Base-by-base conservation (phyloP, 2,329 filamentous ascomycete genomes). In the Neofusicoccum laricinum region DNA sequence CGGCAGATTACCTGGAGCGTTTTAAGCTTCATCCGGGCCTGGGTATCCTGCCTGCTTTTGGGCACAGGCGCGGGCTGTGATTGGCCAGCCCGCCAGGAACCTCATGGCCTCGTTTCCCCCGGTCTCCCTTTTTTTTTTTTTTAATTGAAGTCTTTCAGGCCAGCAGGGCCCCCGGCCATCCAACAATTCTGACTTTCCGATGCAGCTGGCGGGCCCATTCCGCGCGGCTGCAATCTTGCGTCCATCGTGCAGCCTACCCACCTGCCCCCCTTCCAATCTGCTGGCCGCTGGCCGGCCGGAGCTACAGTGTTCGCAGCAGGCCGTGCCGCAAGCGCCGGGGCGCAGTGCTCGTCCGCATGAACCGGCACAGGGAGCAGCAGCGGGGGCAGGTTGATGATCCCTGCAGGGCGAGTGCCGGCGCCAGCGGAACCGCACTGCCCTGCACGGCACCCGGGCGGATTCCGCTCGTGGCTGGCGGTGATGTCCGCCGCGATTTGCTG, bases 161-260 rank as follows among this genome's bases (percentile, higher is more conserved):
- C 17, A 15, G 17, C 50, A 41, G 25, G 50, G 36, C 50, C 25
- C 34, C 25, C 34, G 17, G 30, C n/a, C 34, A 4, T 8, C 36
- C 51, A 57, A n/a, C 51, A 57, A 43, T 43, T 58, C 38, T 58
- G n/a, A 43, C 53, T 58, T 58, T 58, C 10, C 14, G 38, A 12
- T 17, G 3, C 8, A 8, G n/a, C 4, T 43, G 38, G 21, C 19
- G 38, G 5, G 30, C n/a, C 45, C n/a, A 6, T 17, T 17, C 53
- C 40, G 5, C 21, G 2, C 4, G 36, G 43, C 7, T 34, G 53
- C 15, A 12, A 43, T 58, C 40, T 43, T 50, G 12, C 38, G n/a
- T 3, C 21, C 30, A 32, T 30, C 30, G 8, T 15, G 17, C 2
- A 4, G 15, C 34, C 25, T 46, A 17, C 46, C 30, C 46, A 3